phyloP scores from a whole-genome alignment of 352 stramenopile genomes.

The Phytophthora chlamydospora region DNA sequence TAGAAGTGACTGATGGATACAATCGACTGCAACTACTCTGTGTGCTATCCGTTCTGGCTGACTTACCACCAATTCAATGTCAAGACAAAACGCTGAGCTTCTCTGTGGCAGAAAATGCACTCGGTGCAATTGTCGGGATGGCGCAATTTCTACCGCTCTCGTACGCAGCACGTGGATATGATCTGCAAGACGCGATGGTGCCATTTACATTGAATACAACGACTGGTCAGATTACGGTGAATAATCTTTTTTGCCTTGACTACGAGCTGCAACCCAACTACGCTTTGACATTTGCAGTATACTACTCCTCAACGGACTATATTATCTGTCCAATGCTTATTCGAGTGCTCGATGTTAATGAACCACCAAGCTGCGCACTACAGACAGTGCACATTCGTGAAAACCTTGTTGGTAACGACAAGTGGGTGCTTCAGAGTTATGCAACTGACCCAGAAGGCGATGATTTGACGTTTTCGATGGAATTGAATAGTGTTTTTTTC shows the following conservation, averaged over 20 bases:
- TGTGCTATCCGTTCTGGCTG: slow-evolving; percentile 27
- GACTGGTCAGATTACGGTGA: slow-evolving; percentile 40
- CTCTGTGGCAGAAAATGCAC: slow-evolving; percentile 26
- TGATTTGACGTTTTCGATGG: slow-evolving; percentile 19
- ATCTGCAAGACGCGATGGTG: slow-evolving; percentile 10
- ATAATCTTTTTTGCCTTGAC: slow-evolving; percentile 40
- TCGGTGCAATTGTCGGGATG: slow-evolving; percentile 15
- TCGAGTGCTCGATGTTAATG: slow-evolving; percentile 53
- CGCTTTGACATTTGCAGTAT: slow-evolving; percentile 39
- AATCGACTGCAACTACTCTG: slow-evolving; percentile 29
- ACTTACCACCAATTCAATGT: slow-evolving; percentile 45
- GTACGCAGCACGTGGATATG: slow-evolving; percentile 7
- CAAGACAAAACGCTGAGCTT: slow-evolving; percentile 16
- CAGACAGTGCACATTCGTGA: slow-evolving; percentile 35
- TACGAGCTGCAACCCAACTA: slow-evolving; percentile 44
- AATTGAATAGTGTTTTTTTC: slow-evolving; percentile 15
- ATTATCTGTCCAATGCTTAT: slow-evolving; percentile 49
- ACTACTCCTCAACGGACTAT: slow-evolving; percentile 38
- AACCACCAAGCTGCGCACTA: slow-evolving; percentile 43
- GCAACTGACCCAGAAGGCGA: slow-evolving; percentile 25
- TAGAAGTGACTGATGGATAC: slow-evolving; percentile 29
- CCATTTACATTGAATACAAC: slow-evolving; percentile 49
- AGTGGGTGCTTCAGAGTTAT: slow-evolving; percentile 24
- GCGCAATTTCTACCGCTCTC: slow-evolving; percentile 13
- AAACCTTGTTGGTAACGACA: slow-evolving; percentile 32